Evolutionary conservation across 331 rosid genomes (phyloP).

Genomic region (Stylosanthes scabra): DNA sequence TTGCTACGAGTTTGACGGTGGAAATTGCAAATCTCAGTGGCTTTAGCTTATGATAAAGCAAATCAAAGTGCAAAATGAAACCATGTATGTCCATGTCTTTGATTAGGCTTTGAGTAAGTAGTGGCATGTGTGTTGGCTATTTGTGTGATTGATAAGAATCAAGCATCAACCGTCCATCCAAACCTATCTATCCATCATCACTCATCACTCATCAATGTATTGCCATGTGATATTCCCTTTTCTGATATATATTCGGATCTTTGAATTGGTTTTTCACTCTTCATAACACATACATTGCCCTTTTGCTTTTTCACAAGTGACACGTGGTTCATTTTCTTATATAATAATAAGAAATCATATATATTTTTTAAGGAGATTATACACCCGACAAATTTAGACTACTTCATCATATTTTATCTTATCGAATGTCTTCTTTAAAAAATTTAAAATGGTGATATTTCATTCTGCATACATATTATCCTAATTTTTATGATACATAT

Average conservation of each 20-base stretch:
- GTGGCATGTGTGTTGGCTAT: conserved; percentile 17
- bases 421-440: too few relatives aligned
- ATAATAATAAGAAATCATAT: neutral
- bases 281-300: neutral
- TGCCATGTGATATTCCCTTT: conserved; percentile 49
- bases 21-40: neutral
- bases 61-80: conserved; percentile 21
- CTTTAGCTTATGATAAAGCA: neutral
- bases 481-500: too few relatives aligned
- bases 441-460: too few relatives aligned
- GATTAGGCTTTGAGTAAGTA: conserved; percentile 1
- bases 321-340: neutral
- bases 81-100: neutral
- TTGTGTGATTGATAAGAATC: conserved; percentile 49
- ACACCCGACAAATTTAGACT: too few relatives aligned
- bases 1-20: neutral
- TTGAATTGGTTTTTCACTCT: neutral
- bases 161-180: conserved; percentile 51
- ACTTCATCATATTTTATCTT: too few relatives aligned
- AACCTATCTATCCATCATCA: neutral
- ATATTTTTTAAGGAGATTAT: too few relatives aligned
- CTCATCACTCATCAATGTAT: neutral
- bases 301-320: conserved; percentile 23
- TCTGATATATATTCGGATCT: conserved; percentile 11
- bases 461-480: too few relatives aligned